Evolutionary conservation across 306 rosid species (phyloP).

Genomic region (Comarum palustre): DNA sequence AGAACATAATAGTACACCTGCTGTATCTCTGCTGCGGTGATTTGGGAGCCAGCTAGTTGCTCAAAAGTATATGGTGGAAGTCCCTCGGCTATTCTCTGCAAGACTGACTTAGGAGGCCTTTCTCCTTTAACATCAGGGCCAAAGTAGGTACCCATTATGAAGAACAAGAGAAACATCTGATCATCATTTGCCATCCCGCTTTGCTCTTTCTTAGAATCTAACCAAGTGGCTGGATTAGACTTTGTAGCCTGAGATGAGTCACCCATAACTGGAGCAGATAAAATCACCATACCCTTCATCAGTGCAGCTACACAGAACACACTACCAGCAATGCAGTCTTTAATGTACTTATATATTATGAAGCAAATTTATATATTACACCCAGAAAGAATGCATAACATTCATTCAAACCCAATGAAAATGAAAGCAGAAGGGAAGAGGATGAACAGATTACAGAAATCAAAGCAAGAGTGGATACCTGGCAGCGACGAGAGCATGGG

Average conservation of each 20-base stretch:
- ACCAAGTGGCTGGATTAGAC: slow-evolving; percentile 12
- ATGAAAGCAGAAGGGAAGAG: neutral
- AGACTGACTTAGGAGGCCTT: slow-evolving; percentile 37
- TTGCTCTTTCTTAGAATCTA: slow-evolving; percentile 22
- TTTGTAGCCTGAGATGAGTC: slow-evolving; percentile 19
- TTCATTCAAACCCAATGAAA: no score
- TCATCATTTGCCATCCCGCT: slow-evolving; percentile 27
- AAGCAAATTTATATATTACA: neutral
- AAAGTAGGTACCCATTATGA: slow-evolving; percentile 56
- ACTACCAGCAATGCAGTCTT: neutral
- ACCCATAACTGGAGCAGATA: slow-evolving; percentile 17
- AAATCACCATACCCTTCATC: neutral
- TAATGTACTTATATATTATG: neutral
- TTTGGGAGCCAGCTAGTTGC: slow-evolving; percentile 41
- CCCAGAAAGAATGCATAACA: neutral
- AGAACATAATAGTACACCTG: slow-evolving; percentile 43
- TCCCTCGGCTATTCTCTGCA: slow-evolving; percentile 61
- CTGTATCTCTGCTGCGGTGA: slow-evolving; percentile 44
- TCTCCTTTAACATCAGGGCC: slow-evolving; percentile 56
- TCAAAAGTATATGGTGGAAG: slow-evolving; percentile 52
- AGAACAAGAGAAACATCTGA: slow-evolving; percentile 49
- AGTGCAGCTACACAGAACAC: neutral
- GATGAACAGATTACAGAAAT: neutral
- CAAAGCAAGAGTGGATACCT: neutral
- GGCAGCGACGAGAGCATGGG: no score